phyloP scores from a whole-genome alignment of 129 eudicot genomes.

The Pseudognaphalium luteoalbum region DNA sequence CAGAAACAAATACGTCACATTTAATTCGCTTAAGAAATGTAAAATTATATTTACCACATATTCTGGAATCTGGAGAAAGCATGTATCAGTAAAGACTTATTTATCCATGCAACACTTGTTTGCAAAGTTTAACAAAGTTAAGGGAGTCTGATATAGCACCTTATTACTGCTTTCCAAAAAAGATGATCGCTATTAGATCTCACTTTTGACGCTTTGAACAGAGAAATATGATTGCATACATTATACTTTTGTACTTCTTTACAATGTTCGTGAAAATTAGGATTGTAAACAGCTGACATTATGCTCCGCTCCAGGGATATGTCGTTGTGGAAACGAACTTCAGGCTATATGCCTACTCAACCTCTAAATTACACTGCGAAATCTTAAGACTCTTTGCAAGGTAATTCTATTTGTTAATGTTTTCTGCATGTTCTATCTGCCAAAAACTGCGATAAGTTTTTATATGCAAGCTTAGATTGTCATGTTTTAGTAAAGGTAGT shows the following conservation, averaged over 20 bases:
- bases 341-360: conserved; percentile 89
- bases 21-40: not conserved
- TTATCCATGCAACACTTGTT: not conserved
- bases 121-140: not conserved
- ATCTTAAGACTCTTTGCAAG: conserved; percentile 87
- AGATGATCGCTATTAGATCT: not conserved
- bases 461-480: not conserved
- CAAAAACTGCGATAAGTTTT: not conserved
- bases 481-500: not conserved
- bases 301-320: conserved; percentile 60
- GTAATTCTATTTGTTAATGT: conserved; percentile 36
- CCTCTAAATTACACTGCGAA: conserved; percentile 88
- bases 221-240: not conserved
- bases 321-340: conserved; percentile 96
- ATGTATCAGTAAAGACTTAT: not conserved
- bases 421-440: conserved; percentile 21
- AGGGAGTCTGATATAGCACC: too few relatives aligned
- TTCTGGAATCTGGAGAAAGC: conserved; percentile 10
- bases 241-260: not conserved
- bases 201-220: not conserved
- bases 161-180: too few relatives aligned
- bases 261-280: conserved; percentile 13
- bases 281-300: conserved; percentile 15
- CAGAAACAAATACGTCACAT: not conserved
- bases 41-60: not conserved